Percentiles rank a stretch among this genome's conserved stretches.
Evolutionary conservation across 2,329 filamentous ascomycete species (phyloP).

Genomic region (Macrophomina tecta): DNA sequence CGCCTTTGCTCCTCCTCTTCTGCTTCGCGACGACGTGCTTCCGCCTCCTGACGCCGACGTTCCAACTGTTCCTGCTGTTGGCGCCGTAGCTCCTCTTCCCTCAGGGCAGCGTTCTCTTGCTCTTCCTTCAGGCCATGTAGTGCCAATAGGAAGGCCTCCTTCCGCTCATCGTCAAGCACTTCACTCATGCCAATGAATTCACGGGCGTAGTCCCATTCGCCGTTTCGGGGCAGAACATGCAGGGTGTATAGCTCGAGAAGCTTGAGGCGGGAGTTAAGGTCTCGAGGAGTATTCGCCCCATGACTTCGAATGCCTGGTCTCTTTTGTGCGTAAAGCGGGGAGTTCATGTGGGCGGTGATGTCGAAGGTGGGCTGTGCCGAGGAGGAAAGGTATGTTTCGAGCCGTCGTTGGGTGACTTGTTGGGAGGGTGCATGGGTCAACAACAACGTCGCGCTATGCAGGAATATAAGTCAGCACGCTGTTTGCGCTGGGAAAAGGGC

Average conservation of each 20-base stretch:
- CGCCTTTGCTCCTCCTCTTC: slow-evolving; percentile 50
- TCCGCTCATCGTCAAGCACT: slow-evolving; percentile 87
- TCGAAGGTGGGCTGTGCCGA: slow-evolving; percentile 76
- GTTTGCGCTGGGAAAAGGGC: background rate
- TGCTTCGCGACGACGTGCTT: slow-evolving; percentile 43
- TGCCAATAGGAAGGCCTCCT: slow-evolving; percentile 86
- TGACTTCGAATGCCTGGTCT: slow-evolving; percentile 51
- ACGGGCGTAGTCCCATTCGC: slow-evolving; percentile 93
- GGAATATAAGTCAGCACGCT: background rate
- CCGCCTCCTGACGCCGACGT: slow-evolving; percentile 52
- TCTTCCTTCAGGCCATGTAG: slow-evolving; percentile 85
- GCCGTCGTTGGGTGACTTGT: slow-evolving; percentile 79
- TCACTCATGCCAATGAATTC: slow-evolving; percentile 89
- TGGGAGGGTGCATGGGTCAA: slow-evolving; percentile 89
- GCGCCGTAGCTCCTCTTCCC: slow-evolving; percentile 68
- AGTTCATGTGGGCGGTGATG: slow-evolving; percentile 67
- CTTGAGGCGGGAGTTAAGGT: slow-evolving; percentile 84
- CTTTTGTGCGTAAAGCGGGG: slow-evolving; percentile 39
- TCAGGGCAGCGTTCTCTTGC: slow-evolving; percentile 72
- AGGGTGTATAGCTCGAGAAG: slow-evolving; percentile 94
- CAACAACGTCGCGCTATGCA: slow-evolving; percentile 79
- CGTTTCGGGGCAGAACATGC: slow-evolving; percentile 90
- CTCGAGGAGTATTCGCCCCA: slow-evolving; percentile 81
- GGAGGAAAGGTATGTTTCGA: slow-evolving; percentile 87
- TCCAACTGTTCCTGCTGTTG: slow-evolving; percentile 62